Base-by-base conservation (phyloP, 2,329 filamentous ascomycete genomes). In the Hypoxylon sp. region DNA sequence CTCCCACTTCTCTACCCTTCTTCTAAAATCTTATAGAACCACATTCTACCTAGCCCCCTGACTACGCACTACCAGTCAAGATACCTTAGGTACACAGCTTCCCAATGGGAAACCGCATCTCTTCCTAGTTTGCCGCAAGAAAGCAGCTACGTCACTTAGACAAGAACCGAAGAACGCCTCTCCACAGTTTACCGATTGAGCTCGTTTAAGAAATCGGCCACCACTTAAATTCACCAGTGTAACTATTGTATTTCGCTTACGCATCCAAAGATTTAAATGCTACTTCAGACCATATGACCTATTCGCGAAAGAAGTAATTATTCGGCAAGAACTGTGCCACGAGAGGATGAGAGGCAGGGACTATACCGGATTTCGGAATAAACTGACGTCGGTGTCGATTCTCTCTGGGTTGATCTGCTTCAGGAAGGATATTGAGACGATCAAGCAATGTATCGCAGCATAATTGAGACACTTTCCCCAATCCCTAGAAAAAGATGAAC, bases 181-280 rank as follows among this genome's bases (percentile, higher is more conserved):
- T 59, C 26, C 19, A 28, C 4, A 47, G 6, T 8, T 59, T 62
- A 13, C 51, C 58, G 20, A 6, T 22, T 24, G 58, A 65, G 3
- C 7, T 65, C 8, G 44, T 62, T 28, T 46, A 22, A 41, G 22
- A 52, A 13, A 49, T 65, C 41, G 58, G 46, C 19, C 15, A 10
- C 15, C 1, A 56, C 13, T 10, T 58, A 5, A 6, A 24, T 10
- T 30, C 39, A 1, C 50, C 55, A 6, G 10, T 10, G 19, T 10
- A 65, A 6, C 24, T 65, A 10, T 6, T 62, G 13, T 30, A 56
- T 4, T 56, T 59, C 19, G 26, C 50, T 5, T 17, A 17, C 5
- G n/a, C 30, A 15, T 62, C 55, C 15, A 62, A 37, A 19, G 6
- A 20, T 3, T 20, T 22, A 1, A 3, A 37, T 44, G 34, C 44